Evolutionary conservation across 208 protist genomes (phyloP), one percentile per base, ranked within the genome.

Genomic region (Leishmania gerbilli): DNA sequence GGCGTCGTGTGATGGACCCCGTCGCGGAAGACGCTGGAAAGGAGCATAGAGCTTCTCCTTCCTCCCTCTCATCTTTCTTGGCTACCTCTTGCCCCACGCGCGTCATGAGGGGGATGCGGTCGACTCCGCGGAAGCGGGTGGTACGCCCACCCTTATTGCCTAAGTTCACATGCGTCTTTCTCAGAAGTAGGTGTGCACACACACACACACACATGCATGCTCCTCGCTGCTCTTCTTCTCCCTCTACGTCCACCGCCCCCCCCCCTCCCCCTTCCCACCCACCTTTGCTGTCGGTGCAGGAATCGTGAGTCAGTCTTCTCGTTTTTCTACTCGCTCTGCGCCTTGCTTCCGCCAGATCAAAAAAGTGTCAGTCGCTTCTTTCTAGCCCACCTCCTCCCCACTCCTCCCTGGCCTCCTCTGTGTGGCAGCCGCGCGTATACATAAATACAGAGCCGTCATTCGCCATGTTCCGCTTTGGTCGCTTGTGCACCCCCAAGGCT

Each of bases 401-500:
- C 49, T 62, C 72, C 53, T 11, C 40, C 17, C 15, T 37, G 55
- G 69, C 69, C n/a, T 55, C 27, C 67, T 75, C 45, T 17, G 47
- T 47, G 71, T 71, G 47, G 3, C 47, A 19, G 27, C n/a, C 27
- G 47, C 47, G 47, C 42, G 37, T 47, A 51, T 42, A 67, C 17
- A 60, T 53, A n/a, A 24, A 31, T 19, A 37, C 45, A 51, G 68
- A 15, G 58, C 51, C n/a, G 53, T 62, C n/a, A 42, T 11, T 31
- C 6, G 79, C 45, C 56, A 96, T 97, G 95, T 86, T 96, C 53
- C 93, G 92, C 77, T 91, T 96, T 76, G 82, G 82, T 74, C 91
- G 91, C 87, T 81, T 89, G 42, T 93, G 89, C 83, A 86, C 88
- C 67, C 90, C 91, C 53, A 87, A 85, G 82, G 81, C 88, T 84